A percentile compares a stretch with the other conserved stretches of the same genome.
Evolutionary conservation across 352 stramenopile genomes (phyloP).

Genomic region (Pythium chondricola): DNA sequence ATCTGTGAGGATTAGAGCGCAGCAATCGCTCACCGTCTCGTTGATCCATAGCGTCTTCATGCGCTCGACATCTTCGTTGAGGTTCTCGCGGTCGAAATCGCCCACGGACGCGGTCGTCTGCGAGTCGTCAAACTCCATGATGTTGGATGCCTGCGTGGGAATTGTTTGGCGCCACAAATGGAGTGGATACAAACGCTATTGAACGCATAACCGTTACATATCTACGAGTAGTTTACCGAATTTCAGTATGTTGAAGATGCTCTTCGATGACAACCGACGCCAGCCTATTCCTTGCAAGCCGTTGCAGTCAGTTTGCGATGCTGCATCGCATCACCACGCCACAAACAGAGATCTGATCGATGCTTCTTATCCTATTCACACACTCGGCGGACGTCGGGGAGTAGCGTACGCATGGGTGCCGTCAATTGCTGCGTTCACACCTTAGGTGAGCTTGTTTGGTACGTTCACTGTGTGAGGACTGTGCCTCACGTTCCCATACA

Average conservation of each 20-base stretch:
- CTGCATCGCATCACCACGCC: no score
- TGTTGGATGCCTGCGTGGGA: not conserved
- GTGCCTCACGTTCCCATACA: no score
- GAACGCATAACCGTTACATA: not conserved
- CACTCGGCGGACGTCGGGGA: no score
- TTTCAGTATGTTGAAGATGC: no score
- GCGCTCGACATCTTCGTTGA: constrained; percentile 76
- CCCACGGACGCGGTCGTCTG: constrained; percentile 17
- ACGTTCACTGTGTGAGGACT: no score
- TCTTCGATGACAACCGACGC: no score
- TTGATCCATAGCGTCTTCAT: constrained; percentile 78
- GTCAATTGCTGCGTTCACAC: constrained; percentile 17
- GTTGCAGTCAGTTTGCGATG: no score
- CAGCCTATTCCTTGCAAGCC: not conserved
- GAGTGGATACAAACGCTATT: not conserved
- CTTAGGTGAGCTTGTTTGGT: constrained; percentile 5
- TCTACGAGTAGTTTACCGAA: no score
- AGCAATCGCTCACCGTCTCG: constrained; percentile 40
- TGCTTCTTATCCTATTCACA: not conserved
- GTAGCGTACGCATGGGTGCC: constrained; percentile 10
- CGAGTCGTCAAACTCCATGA: constrained; percentile 17
- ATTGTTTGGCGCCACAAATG: not conserved
- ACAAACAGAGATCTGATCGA: not conserved
- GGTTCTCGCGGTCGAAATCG: constrained; percentile 55
- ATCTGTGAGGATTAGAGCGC: no score